Conservation (phyloP, 306 rosid species). For the Fagus crenata region DNA sequence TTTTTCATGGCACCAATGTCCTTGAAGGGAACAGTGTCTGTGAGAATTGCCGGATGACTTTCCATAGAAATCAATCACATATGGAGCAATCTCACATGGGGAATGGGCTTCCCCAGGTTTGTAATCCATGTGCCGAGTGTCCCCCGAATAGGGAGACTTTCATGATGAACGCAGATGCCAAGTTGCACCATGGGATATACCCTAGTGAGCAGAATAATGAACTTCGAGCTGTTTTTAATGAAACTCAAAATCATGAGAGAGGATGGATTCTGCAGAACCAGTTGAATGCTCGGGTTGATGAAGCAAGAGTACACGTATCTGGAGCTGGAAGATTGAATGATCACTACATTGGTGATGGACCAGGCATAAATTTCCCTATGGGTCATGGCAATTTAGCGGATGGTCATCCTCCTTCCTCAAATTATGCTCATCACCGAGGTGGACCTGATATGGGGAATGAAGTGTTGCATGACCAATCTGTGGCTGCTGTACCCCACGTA, state of each 20-base stretch:
- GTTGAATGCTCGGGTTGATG: conserved; percentile 56
- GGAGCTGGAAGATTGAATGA: conserved; percentile 63
- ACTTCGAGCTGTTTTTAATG: conserved; percentile 53
- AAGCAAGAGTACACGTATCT: conserved; percentile 50
- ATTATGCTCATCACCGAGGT: conserved; percentile 53
- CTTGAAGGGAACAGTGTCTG: conserved; percentile 71
- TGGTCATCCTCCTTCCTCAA: conserved; percentile 49
- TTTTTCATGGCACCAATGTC: conserved; percentile 55
- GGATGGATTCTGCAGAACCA: conserved; percentile 68
- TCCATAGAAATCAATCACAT: conserved; percentile 66
- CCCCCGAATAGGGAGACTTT: conserved; percentile 56
- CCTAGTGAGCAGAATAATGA: conserved; percentile 58
- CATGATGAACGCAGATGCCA: conserved; percentile 60
- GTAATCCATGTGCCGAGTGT: conserved; percentile 61
- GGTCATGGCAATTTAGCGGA: conserved; percentile 55
- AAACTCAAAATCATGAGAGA: conserved; percentile 63
- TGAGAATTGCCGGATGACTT: conserved; percentile 70
- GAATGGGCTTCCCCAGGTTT: conserved; percentile 58
- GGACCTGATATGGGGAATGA: conserved; percentile 69
- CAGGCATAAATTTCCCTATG: conserved; percentile 52
- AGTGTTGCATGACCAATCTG: conserved; percentile 61
- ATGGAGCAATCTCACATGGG: conserved; percentile 55
- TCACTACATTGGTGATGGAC: conserved; percentile 64
- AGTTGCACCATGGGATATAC: conserved; percentile 63
- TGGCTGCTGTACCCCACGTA: conserved; percentile 51